Evolutionary conservation across 441 rosid species (phyloP), one percentile per base, ranked within the genome.

Genomic region (Hypseocharis bilobata): DNA sequence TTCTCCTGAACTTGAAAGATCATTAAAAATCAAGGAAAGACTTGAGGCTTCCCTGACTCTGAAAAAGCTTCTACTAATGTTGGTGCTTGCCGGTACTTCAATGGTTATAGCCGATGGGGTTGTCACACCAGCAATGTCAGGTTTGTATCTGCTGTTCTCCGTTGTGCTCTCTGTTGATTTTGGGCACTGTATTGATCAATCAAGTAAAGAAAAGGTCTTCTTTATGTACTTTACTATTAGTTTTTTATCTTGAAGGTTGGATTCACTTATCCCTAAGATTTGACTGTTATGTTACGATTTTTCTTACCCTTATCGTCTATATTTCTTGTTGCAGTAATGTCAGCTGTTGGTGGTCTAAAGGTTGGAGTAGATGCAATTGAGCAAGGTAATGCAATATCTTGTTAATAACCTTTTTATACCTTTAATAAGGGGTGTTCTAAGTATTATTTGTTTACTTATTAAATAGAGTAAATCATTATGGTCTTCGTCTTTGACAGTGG

Each of bases 71-170:
- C 88, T 90, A 62, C 82, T 92, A 73, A 78, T 83, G 63, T 75
- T 90, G 68, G 97, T 92, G 65, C 97, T 90, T 79, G 96, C 88
- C 57, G 96, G 98, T 72, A 92, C 98, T 69, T 77, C 97, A 63
- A 88, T 92, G 98, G 91, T 92, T 68, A 86, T 92, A 68, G 97
- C 95, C 16, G 96, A 90, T 86, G 98, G 96, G 45, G 95, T 83
- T 78, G 84, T 92, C 67, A 92, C 98, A 13, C 97, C 97, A 29
- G 97, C 92, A 71, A 86, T 92, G 98, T 90, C 98, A 88, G 98
- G 98, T 92, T 82, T 64, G 76, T 27, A 60, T 64, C 42, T 52
- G 56, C 63, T 72, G 51, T 65, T 70, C 56, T 68, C 71, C 68
- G 78, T 51, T 30, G 42, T 74, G 56, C 69, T 71, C 64, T 57